Conservation (phyloP, 2,329 filamentous ascomycete species). For the Colletotrichum chlorophyti region DNA sequence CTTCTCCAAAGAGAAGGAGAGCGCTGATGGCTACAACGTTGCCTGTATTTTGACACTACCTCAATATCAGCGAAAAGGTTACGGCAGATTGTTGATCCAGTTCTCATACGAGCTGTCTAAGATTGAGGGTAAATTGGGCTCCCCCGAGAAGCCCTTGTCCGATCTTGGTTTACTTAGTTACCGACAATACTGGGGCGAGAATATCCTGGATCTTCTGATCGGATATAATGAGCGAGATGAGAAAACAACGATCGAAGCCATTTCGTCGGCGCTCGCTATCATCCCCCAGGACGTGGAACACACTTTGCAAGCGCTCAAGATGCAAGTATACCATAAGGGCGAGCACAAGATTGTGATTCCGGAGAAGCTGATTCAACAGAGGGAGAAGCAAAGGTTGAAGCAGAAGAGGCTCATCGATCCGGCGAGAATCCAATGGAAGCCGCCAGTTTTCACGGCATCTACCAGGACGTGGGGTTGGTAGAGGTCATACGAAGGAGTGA, state of each 20-base stretch:
- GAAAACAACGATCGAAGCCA: conserved; percentile 83
- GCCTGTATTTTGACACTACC: conserved; percentile 97
- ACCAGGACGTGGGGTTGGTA: conserved; percentile 96
- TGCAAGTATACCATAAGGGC: conserved; percentile 95
- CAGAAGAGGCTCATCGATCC: conserved; percentile 79
- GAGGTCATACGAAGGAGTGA: neutral
- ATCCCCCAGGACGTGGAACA: conserved; percentile 97
- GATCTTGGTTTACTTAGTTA: conserved; percentile 94
- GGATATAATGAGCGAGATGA: conserved; percentile 72
- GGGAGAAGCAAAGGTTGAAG: conserved; percentile 82
- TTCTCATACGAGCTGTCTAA: conserved; percentile 98
- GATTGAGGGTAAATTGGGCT: conserved; percentile 93
- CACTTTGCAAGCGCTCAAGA: conserved; percentile 90
- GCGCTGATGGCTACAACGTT: conserved; percentile 95
- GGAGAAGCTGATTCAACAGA: conserved; percentile 78
- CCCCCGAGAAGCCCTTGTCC: conserved; percentile 94
- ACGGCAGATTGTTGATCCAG: conserved; percentile 90
- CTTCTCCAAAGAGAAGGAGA: conserved; percentile 98
- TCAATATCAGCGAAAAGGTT: conserved; percentile 95
- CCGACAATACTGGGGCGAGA: conserved; percentile 97
- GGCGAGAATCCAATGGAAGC: conserved; percentile 88
- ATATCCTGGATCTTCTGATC: conserved; percentile 86
- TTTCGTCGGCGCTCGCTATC: conserved; percentile 85
- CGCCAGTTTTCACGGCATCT: conserved; percentile 90
- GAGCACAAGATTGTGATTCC: conserved; percentile 96